Conservation (phyloP, 805 yeast species). For the Yarrowia sp. region DNA sequence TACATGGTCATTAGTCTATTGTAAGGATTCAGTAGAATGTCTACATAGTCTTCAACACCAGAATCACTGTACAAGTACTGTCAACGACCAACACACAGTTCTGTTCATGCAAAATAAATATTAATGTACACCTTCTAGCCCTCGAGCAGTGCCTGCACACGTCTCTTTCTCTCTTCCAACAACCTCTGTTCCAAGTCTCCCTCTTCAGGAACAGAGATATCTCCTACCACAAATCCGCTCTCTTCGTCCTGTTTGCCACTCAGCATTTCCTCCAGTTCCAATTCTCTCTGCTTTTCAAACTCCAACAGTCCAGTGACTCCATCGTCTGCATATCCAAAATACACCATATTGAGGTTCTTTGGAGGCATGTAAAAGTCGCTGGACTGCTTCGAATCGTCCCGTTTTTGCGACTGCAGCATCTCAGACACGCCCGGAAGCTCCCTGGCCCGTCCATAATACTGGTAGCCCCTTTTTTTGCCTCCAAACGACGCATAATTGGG, state of each 20-base stretch:
- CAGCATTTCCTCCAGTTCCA: conserved; percentile 23
- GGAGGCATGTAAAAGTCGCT: conserved; percentile 40
- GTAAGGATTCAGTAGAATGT: too few relatives aligned
- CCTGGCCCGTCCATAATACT: conserved; percentile 84
- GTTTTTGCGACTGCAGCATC: conserved; percentile 52
- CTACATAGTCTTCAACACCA: too few relatives aligned
- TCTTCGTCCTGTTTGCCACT: neutral
- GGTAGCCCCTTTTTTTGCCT: conserved; percentile 58
- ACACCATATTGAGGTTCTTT: conserved; percentile 44
- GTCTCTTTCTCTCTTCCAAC: conserved; percentile 19
- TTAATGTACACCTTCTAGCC: neutral
- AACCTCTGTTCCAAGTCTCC: conserved; percentile 6
- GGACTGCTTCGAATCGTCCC: conserved; percentile 40
- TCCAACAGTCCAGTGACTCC: conserved; percentile 24
- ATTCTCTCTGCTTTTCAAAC: conserved; percentile 26
- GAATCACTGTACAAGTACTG: too few relatives aligned
- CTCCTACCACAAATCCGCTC: conserved; percentile 6
- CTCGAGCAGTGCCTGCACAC: conserved; percentile 11
- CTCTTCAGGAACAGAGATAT: conserved; percentile 7
- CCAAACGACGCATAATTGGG: conserved; percentile 59
- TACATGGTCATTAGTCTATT: too few relatives aligned
- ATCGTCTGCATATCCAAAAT: conserved; percentile 48
- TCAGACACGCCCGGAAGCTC: conserved; percentile 76
- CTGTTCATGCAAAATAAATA: conserved; percentile 1
- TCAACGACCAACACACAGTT: too few relatives aligned